Base-by-base conservation (phyloP, 2,329 filamentous ascomycete species). In the Trichoderma pleuroti region DNA sequence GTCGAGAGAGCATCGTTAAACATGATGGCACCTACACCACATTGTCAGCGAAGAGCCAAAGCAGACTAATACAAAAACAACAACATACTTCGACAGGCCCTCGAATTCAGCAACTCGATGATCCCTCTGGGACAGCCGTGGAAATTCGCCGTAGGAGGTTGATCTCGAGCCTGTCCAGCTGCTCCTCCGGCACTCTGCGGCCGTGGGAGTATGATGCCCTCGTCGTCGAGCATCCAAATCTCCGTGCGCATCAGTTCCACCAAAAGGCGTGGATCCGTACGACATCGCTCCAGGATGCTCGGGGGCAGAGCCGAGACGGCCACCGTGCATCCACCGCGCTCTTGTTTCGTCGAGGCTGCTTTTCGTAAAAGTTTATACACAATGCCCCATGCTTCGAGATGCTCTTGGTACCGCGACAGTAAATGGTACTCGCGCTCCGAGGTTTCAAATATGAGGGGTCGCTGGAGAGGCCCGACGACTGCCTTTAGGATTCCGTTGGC, bases 311-410 rank as follows among this genome's bases (percentile, higher is more conserved):
- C 81, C 1, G 79, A 82, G 0, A 96, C 83, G 0, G 78, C 79
- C 2, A 93, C 73, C 32, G 73, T 78, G 32, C 72, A 46, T 8
- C 68, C 61, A 62, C 24, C 56, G 8, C 32, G 18, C 11, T 24
- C 63, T 30, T 56, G 28, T n/a, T 59, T 46, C 4, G 32, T 16
- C 11, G 30, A 32, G 6, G 1, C 28, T 1, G 26, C 26, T 14
- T 34, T 56, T 16, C 60, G 64, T 3, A 39, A 5, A 2, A 88
- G 70, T n/a, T 87, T 83, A 77, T 92, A 93, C 1, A 84, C 72
- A 28, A 97, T 87, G 0, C 93, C 94, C 94, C 95, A 98, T 5
- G 82, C 79, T 8, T 82, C 81, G 74, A 98, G 94, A 73, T 90
- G 85, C 0, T 77, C 67, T 1, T 79, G 82, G 67, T 89, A 84